phyloP scores from a whole-genome alignment of 108 stramenopile species.

The Nitzschia sp. region DNA sequence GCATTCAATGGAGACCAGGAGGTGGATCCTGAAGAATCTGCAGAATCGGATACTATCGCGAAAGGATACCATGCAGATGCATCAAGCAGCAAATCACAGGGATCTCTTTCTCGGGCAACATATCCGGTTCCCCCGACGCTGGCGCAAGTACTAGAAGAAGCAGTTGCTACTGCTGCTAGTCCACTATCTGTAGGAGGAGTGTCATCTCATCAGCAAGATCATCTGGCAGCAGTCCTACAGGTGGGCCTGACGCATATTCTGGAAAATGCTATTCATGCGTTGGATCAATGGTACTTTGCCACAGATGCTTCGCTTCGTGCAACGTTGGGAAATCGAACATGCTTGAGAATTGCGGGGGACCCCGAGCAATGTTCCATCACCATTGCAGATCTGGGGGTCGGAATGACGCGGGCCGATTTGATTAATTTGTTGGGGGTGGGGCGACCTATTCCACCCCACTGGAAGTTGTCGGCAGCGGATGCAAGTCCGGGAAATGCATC shows the following conservation, averaged over 20 bases:
- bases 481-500: not conserved
- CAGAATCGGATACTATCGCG: not conserved
- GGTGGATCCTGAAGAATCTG: not conserved
- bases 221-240: not conserved
- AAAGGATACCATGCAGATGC: not conserved
- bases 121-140: not conserved
- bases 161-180: not conserved
- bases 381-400: conserved; percentile 45
- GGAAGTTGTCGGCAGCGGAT: not conserved
- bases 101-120: not conserved
- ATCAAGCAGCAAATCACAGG: not conserved
- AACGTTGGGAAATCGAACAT: conserved; percentile 24
- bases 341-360: conserved; percentile 13
- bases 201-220: not conserved
- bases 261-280: conserved; percentile 35
- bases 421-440: conserved; percentile 52
- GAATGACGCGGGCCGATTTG: conserved; percentile 49
- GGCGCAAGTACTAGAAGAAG: not conserved
- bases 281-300: conserved; percentile 44
- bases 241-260: conserved; percentile 23
- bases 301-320: conserved; percentile 18
- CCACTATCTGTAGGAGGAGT: not conserved
- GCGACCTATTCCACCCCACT: not conserved
- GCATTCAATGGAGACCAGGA: not conserved
- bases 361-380: conserved; percentile 18